Evolutionary conservation across 2,329 filamentous ascomycete genomes (phyloP).

Genomic region (Nigrospora oryzae): DNA sequence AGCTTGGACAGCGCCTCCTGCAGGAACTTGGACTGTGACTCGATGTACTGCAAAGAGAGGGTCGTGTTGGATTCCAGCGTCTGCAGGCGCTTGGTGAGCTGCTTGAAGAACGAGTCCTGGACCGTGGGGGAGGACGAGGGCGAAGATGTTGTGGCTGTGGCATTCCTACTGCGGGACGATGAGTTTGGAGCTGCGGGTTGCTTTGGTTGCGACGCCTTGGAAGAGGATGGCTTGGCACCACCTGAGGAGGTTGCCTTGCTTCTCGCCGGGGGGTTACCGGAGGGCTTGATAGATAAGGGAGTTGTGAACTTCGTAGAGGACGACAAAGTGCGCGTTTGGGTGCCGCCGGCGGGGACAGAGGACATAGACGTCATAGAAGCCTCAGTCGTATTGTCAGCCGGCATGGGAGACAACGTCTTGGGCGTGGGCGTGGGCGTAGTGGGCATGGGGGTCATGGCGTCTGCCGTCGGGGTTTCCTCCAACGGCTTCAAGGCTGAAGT

Average conservation of each 20-base stretch:
- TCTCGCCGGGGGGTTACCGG: constrained; percentile 9
- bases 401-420: too few species aligned
- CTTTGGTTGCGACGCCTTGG: constrained; percentile 11
- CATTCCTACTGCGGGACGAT: constrained; percentile 25
- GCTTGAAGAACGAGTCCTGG: constrained; percentile 97
- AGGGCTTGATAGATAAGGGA: constrained; percentile 8
- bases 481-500: too few species aligned
- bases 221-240: constrained; percentile 19
- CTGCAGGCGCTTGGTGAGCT: constrained; percentile 84
- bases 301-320: constrained; percentile 9
- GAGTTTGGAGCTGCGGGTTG: constrained; percentile 11
- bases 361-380: too few species aligned
- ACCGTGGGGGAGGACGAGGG: constrained; percentile 65
- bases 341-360: too few species aligned
- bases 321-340: too few species aligned
- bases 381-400: too few species aligned
- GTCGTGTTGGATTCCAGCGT: constrained; percentile 90
- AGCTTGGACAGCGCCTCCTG: constrained; percentile 80
- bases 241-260: constrained; percentile 14
- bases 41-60: constrained; percentile 88
- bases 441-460: too few species aligned
- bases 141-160: constrained; percentile 28
- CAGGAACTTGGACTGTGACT: constrained; percentile 86
- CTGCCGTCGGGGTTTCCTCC: too few species aligned
- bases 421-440: too few species aligned